Conservation (phyloP, 2,329 filamentous ascomycete genomes). For the Ophiostoma sp. region DNA sequence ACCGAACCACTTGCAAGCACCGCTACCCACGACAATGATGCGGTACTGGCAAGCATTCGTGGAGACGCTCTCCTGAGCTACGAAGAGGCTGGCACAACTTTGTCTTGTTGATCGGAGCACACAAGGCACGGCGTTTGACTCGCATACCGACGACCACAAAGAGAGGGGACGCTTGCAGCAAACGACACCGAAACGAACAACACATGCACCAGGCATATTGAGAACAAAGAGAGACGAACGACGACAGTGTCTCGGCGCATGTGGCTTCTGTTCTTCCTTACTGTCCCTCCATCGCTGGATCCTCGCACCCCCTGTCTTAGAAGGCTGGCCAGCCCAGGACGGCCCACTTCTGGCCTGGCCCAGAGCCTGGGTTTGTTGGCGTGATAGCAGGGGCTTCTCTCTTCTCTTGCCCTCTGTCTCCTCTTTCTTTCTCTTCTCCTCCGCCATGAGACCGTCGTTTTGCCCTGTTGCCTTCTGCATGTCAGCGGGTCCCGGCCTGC, state of each 20-base stretch:
- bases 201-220: background rate
- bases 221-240: conserved; percentile 15
- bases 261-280: conserved; percentile 1
- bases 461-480: conserved; percentile 14
- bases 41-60: background rate
- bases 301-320: background rate
- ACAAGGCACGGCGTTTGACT: background rate
- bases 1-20: background rate
- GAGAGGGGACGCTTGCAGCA: background rate
- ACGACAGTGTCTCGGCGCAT: conserved; percentile 11
- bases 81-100: background rate
- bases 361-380: background rate
- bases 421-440: background rate
- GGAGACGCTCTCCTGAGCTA: background rate
- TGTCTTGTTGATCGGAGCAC: background rate
- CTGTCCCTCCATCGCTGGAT: background rate
- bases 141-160: background rate
- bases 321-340: background rate
- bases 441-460: background rate
- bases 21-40: background rate
- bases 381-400: background rate
- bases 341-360: background rate
- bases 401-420: background rate
- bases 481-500: conserved; percentile 6
- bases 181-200: background rate